phyloP scores from a whole-genome alignment of 805 yeast genomes.

The Alloascoidea africana region DNA sequence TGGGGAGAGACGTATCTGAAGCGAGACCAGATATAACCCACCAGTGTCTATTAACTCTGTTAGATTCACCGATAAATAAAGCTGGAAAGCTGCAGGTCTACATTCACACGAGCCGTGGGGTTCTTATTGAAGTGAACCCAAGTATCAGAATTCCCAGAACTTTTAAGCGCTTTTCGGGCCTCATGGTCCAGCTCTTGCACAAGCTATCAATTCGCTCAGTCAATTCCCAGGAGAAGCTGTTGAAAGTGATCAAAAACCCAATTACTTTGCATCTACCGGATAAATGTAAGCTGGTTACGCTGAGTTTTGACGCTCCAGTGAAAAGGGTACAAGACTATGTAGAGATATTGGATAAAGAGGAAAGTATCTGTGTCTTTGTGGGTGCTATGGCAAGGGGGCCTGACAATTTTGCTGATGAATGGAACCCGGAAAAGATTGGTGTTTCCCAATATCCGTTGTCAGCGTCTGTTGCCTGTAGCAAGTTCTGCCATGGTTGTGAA shows the following conservation, averaged over 20 bases:
- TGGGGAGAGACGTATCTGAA: constrained; percentile 95
- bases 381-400: constrained; percentile 99
- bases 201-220: constrained; percentile 87
- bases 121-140: constrained; percentile 90
- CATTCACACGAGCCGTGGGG: constrained; percentile 91
- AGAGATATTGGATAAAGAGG: constrained; percentile 63
- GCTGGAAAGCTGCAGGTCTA: constrained; percentile 95
- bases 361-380: constrained; percentile 93
- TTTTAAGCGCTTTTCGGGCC: constrained; percentile 91
- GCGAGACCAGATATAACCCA: constrained; percentile 99
- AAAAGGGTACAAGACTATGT: constrained; percentile 83
- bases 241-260: constrained; percentile 93
- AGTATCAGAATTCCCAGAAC: constrained; percentile 96
- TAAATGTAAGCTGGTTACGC: constrained; percentile 85
- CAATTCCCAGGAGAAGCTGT: constrained; percentile 84
- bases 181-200: constrained; percentile 94
- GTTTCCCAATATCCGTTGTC: constrained; percentile 90
- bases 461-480: constrained; percentile 96
- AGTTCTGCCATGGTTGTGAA: constrained; percentile 97
- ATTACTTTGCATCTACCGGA: constrained; percentile 94
- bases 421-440: constrained; percentile 90
- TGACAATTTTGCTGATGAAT: constrained; percentile 95
- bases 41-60: constrained; percentile 84
- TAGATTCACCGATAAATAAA: constrained; percentile 96
- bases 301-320: constrained; percentile 85